Base-by-base conservation (phyloP, 164 flowering plant species). In the Macadamia integrifolia region DNA sequence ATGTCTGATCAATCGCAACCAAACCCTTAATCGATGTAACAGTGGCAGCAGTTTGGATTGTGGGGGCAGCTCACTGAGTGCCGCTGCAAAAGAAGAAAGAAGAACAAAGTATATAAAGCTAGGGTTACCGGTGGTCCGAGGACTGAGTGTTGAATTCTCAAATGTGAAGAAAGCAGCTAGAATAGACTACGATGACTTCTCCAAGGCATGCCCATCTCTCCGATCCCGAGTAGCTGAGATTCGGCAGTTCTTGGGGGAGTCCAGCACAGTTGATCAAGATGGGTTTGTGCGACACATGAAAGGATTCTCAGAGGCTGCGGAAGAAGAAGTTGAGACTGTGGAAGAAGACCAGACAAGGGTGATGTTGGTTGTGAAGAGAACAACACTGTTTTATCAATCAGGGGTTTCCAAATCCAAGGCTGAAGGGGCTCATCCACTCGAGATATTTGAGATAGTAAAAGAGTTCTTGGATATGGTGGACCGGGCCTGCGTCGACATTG, bases 381-480 rank as follows among this genome's bases (percentile, higher is more conserved):
- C 96, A 44, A 83, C 84, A 44, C 84, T 86, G 35, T 92, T 88
- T 65, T 92, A 89, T 61, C 97, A 86, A 70, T 81, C 87, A n/a
- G 89, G 89, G 58, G 80, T 76, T 28, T 63, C 82, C 6, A 85
- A 80, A 48, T 63, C 82, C 6, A 85, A 80, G 52, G 88, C 87
- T 13, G 82, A 75, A 66, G 79, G 65, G 23, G 66, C 66, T 17
- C 61, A 75, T 3, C 82, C 78, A 7, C 77, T 92, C 62, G 89
- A 87, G 23, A 49, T 92, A 64, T 92, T 92, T 66, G 79, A 72
- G n/a, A 80, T 88, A 13, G 85, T 92, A 32, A 86, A 81, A 58
- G 92, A 87, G 74, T 92, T 92, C 53, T 74, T 90, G 29, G 75
- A 72, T 55, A 85, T 78, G 87, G 96, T 90, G 58, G 97, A 89